Conservation (phyloP, 192 early-diverging fungal species). For the Coemansia javaensis region DNA sequence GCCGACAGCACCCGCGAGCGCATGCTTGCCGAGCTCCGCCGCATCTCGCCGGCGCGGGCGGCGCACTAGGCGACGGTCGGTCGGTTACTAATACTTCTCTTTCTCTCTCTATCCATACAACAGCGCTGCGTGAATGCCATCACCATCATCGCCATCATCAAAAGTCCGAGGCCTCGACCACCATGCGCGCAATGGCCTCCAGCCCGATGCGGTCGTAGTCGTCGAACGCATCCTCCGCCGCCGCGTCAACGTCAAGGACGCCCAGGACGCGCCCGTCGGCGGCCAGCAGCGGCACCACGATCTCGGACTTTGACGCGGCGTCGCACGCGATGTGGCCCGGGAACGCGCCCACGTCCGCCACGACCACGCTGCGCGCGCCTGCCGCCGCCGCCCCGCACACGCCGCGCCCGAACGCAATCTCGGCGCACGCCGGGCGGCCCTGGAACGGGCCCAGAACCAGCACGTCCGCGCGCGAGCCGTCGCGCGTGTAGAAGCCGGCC, state of each 20-base stretch:
- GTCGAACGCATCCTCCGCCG: conserved; percentile 61
- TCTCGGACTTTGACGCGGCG: conserved; percentile 73
- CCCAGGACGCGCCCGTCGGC: conserved; percentile 54
- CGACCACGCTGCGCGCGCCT: conserved; percentile 54
- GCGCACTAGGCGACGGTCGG: too few species aligned
- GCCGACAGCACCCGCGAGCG: conserved; percentile 42
- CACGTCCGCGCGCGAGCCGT: conserved; percentile 31
- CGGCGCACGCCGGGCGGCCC: conserved; percentile 83
- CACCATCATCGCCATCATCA: neutral
- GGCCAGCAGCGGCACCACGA: conserved; percentile 71
- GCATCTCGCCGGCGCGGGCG: conserved; percentile 37
- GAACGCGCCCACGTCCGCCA: conserved; percentile 77
- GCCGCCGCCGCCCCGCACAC: conserved; percentile 84
- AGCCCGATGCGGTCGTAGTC: conserved; percentile 62
- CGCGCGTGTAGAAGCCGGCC: conserved; percentile 78
- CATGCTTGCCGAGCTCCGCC: conserved; percentile 40
- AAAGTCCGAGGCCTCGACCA: conserved; percentile 52
- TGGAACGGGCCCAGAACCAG: conserved; percentile 88
- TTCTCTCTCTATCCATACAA: neutral
- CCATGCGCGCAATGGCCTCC: conserved; percentile 59
- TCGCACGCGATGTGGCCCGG: conserved; percentile 92
- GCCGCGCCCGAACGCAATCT: conserved; percentile 75
- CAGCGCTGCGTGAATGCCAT: too few species aligned
- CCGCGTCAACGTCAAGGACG: conserved; percentile 69
- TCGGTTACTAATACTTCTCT: too few species aligned